Base-by-base conservation (phyloP, 163 green algal species). In the Scenedesmus sp. region DNA sequence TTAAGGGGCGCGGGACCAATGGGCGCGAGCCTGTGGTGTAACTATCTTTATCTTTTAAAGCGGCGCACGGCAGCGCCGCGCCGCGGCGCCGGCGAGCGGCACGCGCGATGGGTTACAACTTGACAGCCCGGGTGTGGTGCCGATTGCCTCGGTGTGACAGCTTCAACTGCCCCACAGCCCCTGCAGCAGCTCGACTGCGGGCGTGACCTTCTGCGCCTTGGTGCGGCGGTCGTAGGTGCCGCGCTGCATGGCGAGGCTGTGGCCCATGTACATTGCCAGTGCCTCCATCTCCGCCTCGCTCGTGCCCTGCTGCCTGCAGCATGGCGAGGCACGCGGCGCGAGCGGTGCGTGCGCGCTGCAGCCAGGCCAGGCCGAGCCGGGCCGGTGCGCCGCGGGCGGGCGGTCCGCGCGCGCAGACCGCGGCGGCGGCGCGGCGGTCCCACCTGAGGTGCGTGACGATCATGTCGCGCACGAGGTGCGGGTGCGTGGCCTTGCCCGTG, bases 221-320 rank as follows among this genome's bases (percentile, higher is more conserved):
- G 31, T 81, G 73, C 80, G 80, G 11, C 89, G 80, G 81, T 95
- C 89, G 77, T 95, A 95, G 33, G 79, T 85, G 31, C 26, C 42
- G 2, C 86, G 84, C 76, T 78, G 71, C 4, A 79, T 47, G 28
- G 5, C 33, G 11, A 74, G 20, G 18, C 42, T 71, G 81, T 87
- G 83, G 17, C 88, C 89, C 90, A 95, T 95, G 80, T 94, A 95
- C 15, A 93, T 72, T 0, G 90, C 90, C 29, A 95, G 80, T 10
- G 87, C 84, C 74, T 95, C 88, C 29, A 94, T 74, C 67, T 94
- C 83, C 5, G 63, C 70, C 70, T 94, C 89, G 62, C 58, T 82
- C 1, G 84, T 84, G 36, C 81, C 70, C 36, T 63, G 71, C 47
- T 71, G 63, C 65, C 87, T 85, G 63, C 34, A 69, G 3, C 4